Evolutionary conservation across 2,329 filamentous ascomycete genomes (phyloP).

Genomic region (Endocalyx cinctus): DNA sequence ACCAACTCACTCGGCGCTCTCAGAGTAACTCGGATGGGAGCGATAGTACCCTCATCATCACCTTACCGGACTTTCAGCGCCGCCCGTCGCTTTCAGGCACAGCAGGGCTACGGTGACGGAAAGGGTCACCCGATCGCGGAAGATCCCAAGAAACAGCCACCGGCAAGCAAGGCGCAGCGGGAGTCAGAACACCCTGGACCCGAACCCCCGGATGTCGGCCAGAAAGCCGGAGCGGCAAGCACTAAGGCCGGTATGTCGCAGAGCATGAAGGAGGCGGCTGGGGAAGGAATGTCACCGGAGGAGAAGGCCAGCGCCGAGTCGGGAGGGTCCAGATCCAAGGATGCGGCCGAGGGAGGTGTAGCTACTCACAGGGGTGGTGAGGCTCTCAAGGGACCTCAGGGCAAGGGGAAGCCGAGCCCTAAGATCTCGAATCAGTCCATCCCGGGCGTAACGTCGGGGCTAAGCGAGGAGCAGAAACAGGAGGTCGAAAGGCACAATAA

Average conservation of each 20-base stretch:
- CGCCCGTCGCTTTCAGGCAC: slow-evolving; percentile 12
- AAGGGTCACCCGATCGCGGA: slow-evolving; percentile 32
- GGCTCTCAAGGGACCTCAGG: slow-evolving; percentile 27
- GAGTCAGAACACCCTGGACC: slow-evolving; percentile 40
- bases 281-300: slow-evolving; percentile 22
- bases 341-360: slow-evolving; percentile 32
- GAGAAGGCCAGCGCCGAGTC: slow-evolving; percentile 32
- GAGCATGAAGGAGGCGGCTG: slow-evolving; percentile 16
- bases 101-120: slow-evolving; percentile 37
- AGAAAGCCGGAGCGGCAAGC: slow-evolving; percentile 31
- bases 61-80: slow-evolving; percentile 18
- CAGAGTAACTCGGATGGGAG: slow-evolving; percentile 14
- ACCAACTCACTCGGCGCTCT: slow-evolving; percentile 17
- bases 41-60: too few relatives aligned
- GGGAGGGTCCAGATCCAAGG: slow-evolving; percentile 34
- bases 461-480: slow-evolving; percentile 47
- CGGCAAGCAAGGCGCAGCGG: slow-evolving; percentile 25
- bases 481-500: slow-evolving; percentile 56
- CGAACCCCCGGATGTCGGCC: slow-evolving; percentile 32
- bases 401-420: slow-evolving; percentile 35
- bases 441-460: slow-evolving; percentile 27
- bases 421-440: slow-evolving; percentile 48
- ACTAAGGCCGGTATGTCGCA: slow-evolving; percentile 27
- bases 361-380: slow-evolving; percentile 26
- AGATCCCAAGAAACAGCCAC: slow-evolving; percentile 32